Conservation (phyloP, 495 filamentous ascomycete genomes). For the Hypoxylon fuscum region DNA sequence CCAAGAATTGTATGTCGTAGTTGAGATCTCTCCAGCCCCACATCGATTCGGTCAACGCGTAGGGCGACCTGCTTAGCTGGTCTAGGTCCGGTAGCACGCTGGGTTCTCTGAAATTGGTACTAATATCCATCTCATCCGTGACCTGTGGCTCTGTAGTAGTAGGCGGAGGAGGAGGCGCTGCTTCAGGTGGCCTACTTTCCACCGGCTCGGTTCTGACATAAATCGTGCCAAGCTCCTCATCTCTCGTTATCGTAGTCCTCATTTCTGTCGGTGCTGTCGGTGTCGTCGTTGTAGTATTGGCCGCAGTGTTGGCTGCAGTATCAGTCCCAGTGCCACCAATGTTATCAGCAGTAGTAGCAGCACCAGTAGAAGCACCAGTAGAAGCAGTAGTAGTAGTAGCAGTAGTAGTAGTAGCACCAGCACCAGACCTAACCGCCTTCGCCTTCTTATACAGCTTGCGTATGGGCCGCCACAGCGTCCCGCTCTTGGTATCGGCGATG, state of each 20-base stretch:
- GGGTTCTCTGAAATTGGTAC: conserved; percentile 3
- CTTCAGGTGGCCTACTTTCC: background rate
- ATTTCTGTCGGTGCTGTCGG: background rate
- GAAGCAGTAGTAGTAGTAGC: conserved; percentile 5
- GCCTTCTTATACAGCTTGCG: conserved; percentile 69
- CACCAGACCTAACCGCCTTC: conserved; percentile 55
- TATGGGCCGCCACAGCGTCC: conserved; percentile 75
- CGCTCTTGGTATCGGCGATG: conserved; percentile 61
- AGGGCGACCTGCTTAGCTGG: conserved; percentile 22
- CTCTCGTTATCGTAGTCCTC: background rate
- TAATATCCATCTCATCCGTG: conserved; percentile 18
- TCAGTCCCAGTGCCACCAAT: conserved; percentile 1
- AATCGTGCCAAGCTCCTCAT: background rate
- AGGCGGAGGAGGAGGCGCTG: background rate
- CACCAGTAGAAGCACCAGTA: background rate
- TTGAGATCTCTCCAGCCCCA: conserved; percentile 36
- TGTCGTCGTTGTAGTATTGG: background rate
- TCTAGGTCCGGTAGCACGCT: conserved; percentile 15
- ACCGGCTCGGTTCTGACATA: background rate
- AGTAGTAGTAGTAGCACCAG: background rate
- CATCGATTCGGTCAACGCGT: conserved; percentile 23
- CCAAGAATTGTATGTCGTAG: conserved; percentile 32
- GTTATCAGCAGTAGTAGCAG: conserved; percentile 4
- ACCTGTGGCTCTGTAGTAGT: conserved; percentile 7
- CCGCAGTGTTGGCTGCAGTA: background rate